Base-by-base conservation (phyloP, 2,329 filamentous ascomycete species). In the Colletotrichum spinosum region DNA sequence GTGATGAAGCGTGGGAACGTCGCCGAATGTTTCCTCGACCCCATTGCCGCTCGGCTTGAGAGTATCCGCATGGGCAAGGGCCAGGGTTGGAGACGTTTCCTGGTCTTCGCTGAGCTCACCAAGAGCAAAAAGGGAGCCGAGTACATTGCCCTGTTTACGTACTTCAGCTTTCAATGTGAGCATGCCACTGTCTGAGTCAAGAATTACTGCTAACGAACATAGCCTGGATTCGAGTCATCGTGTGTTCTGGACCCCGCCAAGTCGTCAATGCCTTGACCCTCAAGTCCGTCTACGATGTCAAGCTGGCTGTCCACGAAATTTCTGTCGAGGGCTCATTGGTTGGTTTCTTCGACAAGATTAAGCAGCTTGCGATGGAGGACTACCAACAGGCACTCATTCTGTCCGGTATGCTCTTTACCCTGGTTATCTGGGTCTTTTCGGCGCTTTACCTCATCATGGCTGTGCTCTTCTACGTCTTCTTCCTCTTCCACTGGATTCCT, bases 401-500 rank as follows among this genome's bases (percentile, higher is more conserved):
- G 55, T 92, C 90, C 44, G 90, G 93, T 77, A 98, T 98, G 96
- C 81, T 94, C 68, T 98, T 97, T 79, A 97, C 95, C 4, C 77
- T 97, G 25, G 76, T 97, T 59, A 88, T 98, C 70, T 98, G 95
- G 95, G 84, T 94, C 12, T 89, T 98, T 71, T 91, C 92, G 0
- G 86, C 92, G 6, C 75, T 98, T 2, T 89, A 87, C 48, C 83
- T 98, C 55, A 80, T 95, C n/a, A 74, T 92, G 9, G 93, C 92
- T 0, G 81, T 89, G 25, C 72, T 97, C 2, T 89, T 97, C 66
- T 98, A 97, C 78, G 78, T 97, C 42, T 87, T 93, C 72, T 99
- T 97, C 77, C 85, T 99, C 6, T 97, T 92, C 87, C 92, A 96
- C 77, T 96, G 95, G 79, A 95, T 99, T 67, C 94, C 94, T 1